Percentiles rank a stretch among this genome's conserved stretches.
phyloP scores from a whole-genome alignment of 495 filamentous ascomycete species.

The Talaromyces proteolyticus region DNA sequence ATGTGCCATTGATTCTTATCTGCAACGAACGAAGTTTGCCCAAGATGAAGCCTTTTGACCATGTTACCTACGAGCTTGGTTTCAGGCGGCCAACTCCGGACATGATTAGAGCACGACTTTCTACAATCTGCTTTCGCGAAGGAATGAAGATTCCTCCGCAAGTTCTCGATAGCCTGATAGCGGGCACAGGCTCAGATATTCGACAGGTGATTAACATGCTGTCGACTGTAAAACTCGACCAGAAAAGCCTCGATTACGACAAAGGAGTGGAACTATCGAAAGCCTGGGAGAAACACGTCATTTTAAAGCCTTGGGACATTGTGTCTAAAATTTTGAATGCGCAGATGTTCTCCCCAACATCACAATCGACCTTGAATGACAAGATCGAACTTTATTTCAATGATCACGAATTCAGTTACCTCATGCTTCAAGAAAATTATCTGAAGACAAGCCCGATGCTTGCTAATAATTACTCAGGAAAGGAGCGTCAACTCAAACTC shows the following conservation, averaged over 20 bases:
- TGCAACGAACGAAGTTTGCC: slow-evolving; percentile 90
- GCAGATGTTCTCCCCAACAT: slow-evolving; percentile 75
- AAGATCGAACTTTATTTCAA: slow-evolving; percentile 99
- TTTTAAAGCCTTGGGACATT: slow-evolving; percentile 98
- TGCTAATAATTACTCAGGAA: slow-evolving; percentile 49
- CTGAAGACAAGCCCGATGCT: slow-evolving; percentile 70
- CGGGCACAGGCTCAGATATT: slow-evolving; percentile 92
- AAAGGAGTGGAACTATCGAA: slow-evolving; percentile 89
- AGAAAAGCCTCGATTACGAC: slow-evolving; percentile 70
- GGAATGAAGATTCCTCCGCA: slow-evolving; percentile 75
- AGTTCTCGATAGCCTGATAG: slow-evolving; percentile 92
- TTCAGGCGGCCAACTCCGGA: slow-evolving; percentile 88
- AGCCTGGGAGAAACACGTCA: slow-evolving; percentile 94
- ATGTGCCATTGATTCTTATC: slow-evolving; percentile 92
- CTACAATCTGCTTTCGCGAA: slow-evolving; percentile 91
- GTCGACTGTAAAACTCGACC: slow-evolving; percentile 84
- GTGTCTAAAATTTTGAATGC: slow-evolving; percentile 83
- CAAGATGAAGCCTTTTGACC: slow-evolving; percentile 98
- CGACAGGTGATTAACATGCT: slow-evolving; percentile 99
- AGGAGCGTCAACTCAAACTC: slow-evolving; percentile 66
- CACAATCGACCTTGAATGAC: slow-evolving; percentile 83
- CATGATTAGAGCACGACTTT: slow-evolving; percentile 81
- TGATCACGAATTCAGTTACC: slow-evolving; percentile 90
- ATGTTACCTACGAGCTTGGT: slow-evolving; percentile 72
- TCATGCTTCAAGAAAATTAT: slow-evolving; percentile 99